Conservation (phyloP, 2,329 filamentous ascomycete genomes). For the Aspergillus brasiliensis region DNA sequence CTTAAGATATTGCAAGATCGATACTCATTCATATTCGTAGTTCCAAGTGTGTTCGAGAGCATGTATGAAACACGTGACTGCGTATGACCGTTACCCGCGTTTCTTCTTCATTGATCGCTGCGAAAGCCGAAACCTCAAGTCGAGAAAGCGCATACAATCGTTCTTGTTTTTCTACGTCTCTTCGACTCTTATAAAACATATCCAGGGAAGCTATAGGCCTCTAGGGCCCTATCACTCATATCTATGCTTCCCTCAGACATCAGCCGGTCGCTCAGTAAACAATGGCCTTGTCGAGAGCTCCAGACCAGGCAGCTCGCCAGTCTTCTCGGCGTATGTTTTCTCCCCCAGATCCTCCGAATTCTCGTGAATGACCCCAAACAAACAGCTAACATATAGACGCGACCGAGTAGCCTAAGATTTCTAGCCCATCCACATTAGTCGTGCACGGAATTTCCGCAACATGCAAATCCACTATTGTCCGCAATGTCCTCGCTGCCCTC, state of each 20-base stretch:
- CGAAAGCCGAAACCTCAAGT: neutral
- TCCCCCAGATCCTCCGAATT: slow-evolving; percentile 1
- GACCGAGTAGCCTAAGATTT: slow-evolving; percentile 45
- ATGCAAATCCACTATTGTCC: slow-evolving; percentile 75
- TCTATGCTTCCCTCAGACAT: slow-evolving; percentile 38
- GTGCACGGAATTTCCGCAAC: slow-evolving; percentile 84
- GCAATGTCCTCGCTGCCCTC: slow-evolving; percentile 64
- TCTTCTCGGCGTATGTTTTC: slow-evolving; percentile 41
- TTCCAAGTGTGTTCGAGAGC: no score
- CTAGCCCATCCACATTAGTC: slow-evolving; percentile 73
- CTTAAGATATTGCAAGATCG: neutral
- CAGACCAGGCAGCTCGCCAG: slow-evolving; percentile 45
- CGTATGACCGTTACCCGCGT: neutral
- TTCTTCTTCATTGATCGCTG: neutral
- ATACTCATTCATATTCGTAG: no score
- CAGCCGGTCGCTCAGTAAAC: slow-evolving; percentile 35
- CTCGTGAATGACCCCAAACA: neutral
- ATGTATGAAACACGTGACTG: slow-evolving; percentile 4
- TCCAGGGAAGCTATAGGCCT: neutral
- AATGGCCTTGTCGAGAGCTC: slow-evolving; percentile 48
- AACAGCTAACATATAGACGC: slow-evolving; percentile 2
- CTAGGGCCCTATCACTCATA: neutral
- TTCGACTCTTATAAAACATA: neutral
- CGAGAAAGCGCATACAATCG: neutral
- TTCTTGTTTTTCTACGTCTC: neutral